A percentile compares a stretch with the other conserved stretches of the same genome.
Conservation (phyloP, 1,139 yeast genomes). For the Suhomyces choctaworum region DNA sequence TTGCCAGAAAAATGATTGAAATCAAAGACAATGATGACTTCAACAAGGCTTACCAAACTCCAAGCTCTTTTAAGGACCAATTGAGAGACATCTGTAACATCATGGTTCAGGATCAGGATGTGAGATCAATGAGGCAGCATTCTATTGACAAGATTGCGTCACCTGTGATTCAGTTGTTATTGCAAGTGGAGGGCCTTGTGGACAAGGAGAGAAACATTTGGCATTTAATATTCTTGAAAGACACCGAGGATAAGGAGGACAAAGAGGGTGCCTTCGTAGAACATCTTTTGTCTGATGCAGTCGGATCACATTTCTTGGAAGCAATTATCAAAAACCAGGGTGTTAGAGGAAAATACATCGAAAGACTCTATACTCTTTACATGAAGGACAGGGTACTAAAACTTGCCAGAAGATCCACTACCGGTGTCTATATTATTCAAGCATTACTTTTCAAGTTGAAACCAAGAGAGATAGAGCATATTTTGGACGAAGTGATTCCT, state of each 20-base stretch:
- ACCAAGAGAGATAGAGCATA: slow-evolving; percentile 57
- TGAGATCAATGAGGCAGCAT: slow-evolving; percentile 59
- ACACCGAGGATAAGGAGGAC: slow-evolving; percentile 50
- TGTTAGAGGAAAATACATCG: slow-evolving; percentile 67
- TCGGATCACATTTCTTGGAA: slow-evolving; percentile 89
- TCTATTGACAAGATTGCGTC: slow-evolving; percentile 82
- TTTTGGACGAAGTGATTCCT: slow-evolving; percentile 71
- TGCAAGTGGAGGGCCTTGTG: slow-evolving; percentile 80
- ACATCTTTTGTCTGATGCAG: slow-evolving; percentile 78
- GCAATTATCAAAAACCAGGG: slow-evolving; percentile 59
- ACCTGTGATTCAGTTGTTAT: slow-evolving; percentile 78
- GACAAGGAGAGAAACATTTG: slow-evolving; percentile 70
- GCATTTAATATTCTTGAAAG: slow-evolving; percentile 52
- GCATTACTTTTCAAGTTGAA: slow-evolving; percentile 62
- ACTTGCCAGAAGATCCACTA: slow-evolving; percentile 73
- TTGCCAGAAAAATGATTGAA: slow-evolving; percentile 91
- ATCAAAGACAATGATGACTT: slow-evolving; percentile 75
- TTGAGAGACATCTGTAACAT: slow-evolving; percentile 46
- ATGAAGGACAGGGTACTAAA: slow-evolving; percentile 73
- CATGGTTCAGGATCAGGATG: slow-evolving; percentile 43
- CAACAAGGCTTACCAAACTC: slow-evolving; percentile 67
- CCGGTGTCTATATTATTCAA: slow-evolving; percentile 83
- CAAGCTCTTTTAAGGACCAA: slow-evolving; percentile 67
- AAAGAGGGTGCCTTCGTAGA: slow-evolving; percentile 83
- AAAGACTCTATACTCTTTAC: slow-evolving; percentile 67